Conservation (phyloP, 2,329 filamentous ascomycete species). For the Paramyrothecium sp. region DNA sequence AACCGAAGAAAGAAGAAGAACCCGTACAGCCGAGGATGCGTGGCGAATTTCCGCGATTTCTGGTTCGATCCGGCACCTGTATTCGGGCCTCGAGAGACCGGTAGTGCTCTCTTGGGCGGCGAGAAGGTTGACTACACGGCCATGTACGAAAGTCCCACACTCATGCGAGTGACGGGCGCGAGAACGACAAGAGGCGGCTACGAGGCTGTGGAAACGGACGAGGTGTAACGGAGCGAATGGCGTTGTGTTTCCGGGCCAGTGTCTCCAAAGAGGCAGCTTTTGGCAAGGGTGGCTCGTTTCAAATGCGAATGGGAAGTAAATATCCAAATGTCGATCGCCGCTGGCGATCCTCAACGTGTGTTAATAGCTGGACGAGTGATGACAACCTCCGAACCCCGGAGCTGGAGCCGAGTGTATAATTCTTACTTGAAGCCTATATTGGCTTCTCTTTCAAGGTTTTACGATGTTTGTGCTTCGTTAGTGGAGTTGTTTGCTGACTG, state of each 20-base stretch:
- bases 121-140: slow-evolving; percentile 80
- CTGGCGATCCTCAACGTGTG: too few species aligned
- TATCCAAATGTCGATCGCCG: too few species aligned
- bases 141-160: slow-evolving; percentile 81
- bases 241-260: background rate
- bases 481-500: too few species aligned
- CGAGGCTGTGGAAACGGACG: slow-evolving; percentile 60
- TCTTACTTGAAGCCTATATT: too few species aligned
- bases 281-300: too few species aligned
- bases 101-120: slow-evolving; percentile 74
- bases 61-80: slow-evolving; percentile 88
- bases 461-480: too few species aligned
- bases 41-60: slow-evolving; percentile 94
- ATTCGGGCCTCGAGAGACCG: slow-evolving; percentile 72
- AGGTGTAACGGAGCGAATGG: slow-evolving; percentile 28
- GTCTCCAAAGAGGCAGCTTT: too few species aligned
- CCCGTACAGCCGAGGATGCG: slow-evolving; percentile 77
- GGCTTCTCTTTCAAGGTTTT: too few species aligned
- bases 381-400: too few species aligned
- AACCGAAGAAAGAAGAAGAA: slow-evolving; percentile 64
- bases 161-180: slow-evolving; percentile 56
- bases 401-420: too few species aligned
- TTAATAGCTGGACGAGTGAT: too few species aligned
- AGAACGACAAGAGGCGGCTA: slow-evolving; percentile 56
- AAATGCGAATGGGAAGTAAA: too few species aligned